phyloP scores from a whole-genome alignment of 2,329 filamentous ascomycete genomes.

The Stachybotrys elegans region DNA sequence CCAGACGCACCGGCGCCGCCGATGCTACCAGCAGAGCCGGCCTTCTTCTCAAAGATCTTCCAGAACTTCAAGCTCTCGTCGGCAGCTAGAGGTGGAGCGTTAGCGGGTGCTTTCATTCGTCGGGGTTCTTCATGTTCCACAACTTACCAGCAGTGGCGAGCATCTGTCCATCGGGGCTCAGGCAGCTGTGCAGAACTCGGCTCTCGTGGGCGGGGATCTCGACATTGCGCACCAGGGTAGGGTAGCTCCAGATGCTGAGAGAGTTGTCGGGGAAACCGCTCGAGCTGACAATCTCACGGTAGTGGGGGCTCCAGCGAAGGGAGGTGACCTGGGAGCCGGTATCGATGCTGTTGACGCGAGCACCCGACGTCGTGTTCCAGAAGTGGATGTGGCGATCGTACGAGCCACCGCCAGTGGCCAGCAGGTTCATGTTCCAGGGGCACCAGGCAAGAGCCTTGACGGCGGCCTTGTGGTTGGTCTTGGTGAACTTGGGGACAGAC shows the following conservation, averaged over 20 bases:
- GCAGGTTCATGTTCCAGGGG: constrained; percentile 96
- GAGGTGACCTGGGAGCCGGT: constrained; percentile 97
- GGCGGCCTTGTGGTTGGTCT: constrained; percentile 98
- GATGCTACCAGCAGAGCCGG: constrained; percentile 63
- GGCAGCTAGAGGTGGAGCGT: constrained; percentile 51
- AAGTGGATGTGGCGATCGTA: constrained; percentile 99
- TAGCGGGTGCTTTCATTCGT: neutral
- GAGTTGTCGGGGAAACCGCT: constrained; percentile 99
- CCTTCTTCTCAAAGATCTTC: constrained; percentile 99
- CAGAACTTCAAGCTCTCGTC: constrained; percentile 99
- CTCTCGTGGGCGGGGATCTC: constrained; percentile 98
- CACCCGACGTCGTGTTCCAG: constrained; percentile 98
- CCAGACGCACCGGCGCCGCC: constrained; percentile 62
- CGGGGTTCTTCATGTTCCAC: neutral
- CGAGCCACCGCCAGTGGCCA: constrained; percentile 92
- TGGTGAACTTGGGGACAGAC: constrained; percentile 94
- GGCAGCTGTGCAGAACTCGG: constrained; percentile 89
- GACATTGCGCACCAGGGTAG: constrained; percentile 91
- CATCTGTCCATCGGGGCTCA: constrained; percentile 97
- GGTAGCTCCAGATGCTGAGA: constrained; percentile 98
- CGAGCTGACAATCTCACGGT: constrained; percentile 96
- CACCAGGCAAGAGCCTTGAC: constrained; percentile 99
- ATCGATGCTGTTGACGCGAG: constrained; percentile 97
- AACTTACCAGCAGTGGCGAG: constrained; percentile 79
- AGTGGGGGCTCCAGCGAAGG: constrained; percentile 91